Conservation (phyloP, 2,329 filamentous ascomycete species). For the Colletotrichum orchidophilum region DNA sequence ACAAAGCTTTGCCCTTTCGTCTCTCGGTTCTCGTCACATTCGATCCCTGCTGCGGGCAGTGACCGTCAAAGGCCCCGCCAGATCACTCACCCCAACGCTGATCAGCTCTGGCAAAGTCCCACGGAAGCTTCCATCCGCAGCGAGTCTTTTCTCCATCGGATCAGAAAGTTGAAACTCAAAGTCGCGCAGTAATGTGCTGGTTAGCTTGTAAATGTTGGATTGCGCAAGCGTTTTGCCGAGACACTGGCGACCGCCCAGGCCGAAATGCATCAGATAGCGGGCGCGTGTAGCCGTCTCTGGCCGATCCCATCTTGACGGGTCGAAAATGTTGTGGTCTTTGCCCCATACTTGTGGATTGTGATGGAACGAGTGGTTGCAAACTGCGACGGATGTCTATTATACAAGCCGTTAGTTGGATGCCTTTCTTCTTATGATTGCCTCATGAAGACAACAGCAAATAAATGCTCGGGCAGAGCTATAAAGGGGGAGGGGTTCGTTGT, state of each 20-base stretch:
- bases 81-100: constrained; percentile 19
- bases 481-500: too few species aligned
- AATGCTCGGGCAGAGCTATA: neutral
- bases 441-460: neutral
- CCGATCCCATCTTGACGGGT: constrained; percentile 5
- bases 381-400: constrained; percentile 12
- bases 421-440: neutral
- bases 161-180: constrained; percentile 17
- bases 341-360: constrained; percentile 18
- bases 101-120: neutral
- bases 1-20: too few species aligned
- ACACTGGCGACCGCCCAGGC: constrained; percentile 21
- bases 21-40: too few species aligned
- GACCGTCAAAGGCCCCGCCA: constrained; percentile 1
- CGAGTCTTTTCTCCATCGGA: neutral
- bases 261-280: constrained; percentile 21
- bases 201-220: constrained; percentile 22
- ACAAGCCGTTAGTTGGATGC: neutral
- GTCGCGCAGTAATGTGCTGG: constrained; percentile 2
- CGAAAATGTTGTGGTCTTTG: neutral
- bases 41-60: neutral
- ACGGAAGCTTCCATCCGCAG: neutral
- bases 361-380: constrained; percentile 19
- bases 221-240: constrained; percentile 20
- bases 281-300: constrained; percentile 2